Base-by-base conservation (phyloP, 148 eudicot species). In the Pouteria glomerata region DNA sequence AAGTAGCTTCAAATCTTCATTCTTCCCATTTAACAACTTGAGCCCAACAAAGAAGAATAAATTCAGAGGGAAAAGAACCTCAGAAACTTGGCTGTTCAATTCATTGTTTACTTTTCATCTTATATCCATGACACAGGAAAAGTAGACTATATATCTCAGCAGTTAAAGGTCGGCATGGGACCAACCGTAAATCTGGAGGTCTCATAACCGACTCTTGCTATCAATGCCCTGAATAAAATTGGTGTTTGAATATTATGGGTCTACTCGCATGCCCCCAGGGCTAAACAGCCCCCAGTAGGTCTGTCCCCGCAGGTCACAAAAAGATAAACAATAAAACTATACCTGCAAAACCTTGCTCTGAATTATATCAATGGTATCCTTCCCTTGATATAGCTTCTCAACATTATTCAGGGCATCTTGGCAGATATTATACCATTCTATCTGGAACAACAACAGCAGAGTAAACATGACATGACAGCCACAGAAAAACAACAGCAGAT, bases 261-360 rank as follows among this genome's bases (percentile, higher is more conserved):
- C n/a, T n/a, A n/a, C n/a, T n/a, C n/a, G n/a, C n/a, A n/a, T n/a
- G n/a, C n/a, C n/a, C n/a, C n/a, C n/a, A n/a, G n/a, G n/a, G n/a
- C n/a, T n/a, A n/a, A n/a, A n/a, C n/a, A n/a, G n/a, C n/a, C n/a
- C n/a, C n/a, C n/a, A n/a, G n/a, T n/a, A n/a, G n/a, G n/a, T n/a
- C n/a, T n/a, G n/a, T n/a, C n/a, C n/a, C n/a, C n/a, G n/a, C 72
- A 55, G 37, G 63, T 57, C 55, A 69, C 41, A 13, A 69, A 35
- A 50, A 29, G 48, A 45, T 27, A 76, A 53, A 51, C 48, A 39
- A 74, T 47, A 51, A 60, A 39, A 53, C 45, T 29, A 67, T 79
- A 93, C 98, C 94, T 87, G 97, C 63, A 81, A 65, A 77, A 84
- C 92, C 82, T 90, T 93, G 83, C 81, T 89, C 79, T 85, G 92